These are phyloP conservation scores for Agrocybe pediades DNA, from an alignment of 768 basidiomycete genomes.

Conservation along the genomic window DNA sequence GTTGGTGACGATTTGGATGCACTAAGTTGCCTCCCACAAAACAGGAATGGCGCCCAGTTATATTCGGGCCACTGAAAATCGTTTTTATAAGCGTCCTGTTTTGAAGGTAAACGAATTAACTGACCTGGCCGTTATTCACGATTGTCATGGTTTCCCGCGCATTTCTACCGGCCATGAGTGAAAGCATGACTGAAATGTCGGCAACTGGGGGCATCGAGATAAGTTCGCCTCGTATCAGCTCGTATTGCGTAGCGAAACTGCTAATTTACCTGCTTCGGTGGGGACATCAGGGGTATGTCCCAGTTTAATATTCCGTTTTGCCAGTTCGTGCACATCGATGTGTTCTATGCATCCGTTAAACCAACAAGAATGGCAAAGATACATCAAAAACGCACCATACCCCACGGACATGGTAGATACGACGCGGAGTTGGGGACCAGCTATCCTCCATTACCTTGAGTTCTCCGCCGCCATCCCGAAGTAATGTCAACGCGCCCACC, in stretches of 20 bases:
- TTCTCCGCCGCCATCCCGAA: not conserved
- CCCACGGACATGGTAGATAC: slow-evolving; percentile 95
- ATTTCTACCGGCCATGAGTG: slow-evolving; percentile 91
- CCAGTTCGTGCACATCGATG: slow-evolving; percentile 61
- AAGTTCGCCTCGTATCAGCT: too few relatives aligned
- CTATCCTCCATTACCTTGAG: too few relatives aligned
- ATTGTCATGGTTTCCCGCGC: slow-evolving; percentile 62
- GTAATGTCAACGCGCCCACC: slow-evolving; percentile 28
- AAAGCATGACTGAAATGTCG: slow-evolving; percentile 87
- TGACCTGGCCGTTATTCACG: slow-evolving; percentile 71
- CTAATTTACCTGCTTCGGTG: slow-evolving; percentile 76
- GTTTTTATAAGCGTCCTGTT: too few relatives aligned
- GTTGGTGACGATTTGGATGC: slow-evolving; percentile 46
- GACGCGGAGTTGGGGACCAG: slow-evolving; percentile 75
- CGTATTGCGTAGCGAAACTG: not conserved
- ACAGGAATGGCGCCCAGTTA: slow-evolving; percentile 80
- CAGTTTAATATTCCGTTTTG: slow-evolving; percentile 63
- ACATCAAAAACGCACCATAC: slow-evolving; percentile 67
- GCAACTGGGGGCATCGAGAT: too few relatives aligned
- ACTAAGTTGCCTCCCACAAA: slow-evolving; percentile 85
- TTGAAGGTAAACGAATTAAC: too few relatives aligned
- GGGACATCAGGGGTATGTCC: slow-evolving; percentile 96
- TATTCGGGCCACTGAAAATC: slow-evolving; percentile 73
- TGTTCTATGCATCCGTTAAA: slow-evolving; percentile 88
- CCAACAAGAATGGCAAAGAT: not conserved